Conservation (phyloP, 2,329 filamentous ascomycete species). For the Plectosphaerella cucumerina region DNA sequence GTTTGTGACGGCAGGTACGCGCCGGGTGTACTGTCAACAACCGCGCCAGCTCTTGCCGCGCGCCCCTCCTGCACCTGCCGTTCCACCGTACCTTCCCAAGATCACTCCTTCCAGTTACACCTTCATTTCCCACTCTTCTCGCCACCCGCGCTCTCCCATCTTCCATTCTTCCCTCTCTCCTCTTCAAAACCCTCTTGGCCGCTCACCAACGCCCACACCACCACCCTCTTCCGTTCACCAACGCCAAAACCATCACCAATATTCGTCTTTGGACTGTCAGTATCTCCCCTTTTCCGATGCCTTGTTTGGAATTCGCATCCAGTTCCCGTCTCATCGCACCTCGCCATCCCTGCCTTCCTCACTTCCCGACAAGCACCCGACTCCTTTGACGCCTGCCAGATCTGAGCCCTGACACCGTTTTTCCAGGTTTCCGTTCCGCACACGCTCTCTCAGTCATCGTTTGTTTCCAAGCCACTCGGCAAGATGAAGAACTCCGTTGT, state of each 20-base stretch:
- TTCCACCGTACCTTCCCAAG: not conserved
- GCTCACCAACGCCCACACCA: not conserved
- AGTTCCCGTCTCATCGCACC: not conserved
- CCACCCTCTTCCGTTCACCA: not conserved
- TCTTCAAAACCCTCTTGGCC: conserved; percentile 3
- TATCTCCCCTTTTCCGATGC: not conserved
- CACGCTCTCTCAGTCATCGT: conserved; percentile 2
- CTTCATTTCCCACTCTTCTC: conserved; percentile 9
- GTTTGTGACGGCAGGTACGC: not conserved
- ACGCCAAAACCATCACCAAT: no score
- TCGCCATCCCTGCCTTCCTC: not conserved
- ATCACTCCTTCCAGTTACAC: conserved; percentile 1
- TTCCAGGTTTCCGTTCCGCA: no score
- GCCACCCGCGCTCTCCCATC: conserved; percentile 12
- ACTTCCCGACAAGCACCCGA: not conserved
- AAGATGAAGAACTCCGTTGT: conserved; percentile 45
- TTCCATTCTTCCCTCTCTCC: conserved; percentile 18
- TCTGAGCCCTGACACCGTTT: no score
- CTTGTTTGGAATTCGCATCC: not conserved
- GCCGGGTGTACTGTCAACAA: not conserved
- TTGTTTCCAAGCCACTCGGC: conserved; percentile 28
- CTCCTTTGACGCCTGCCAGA: not conserved
- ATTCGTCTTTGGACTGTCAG: no score
- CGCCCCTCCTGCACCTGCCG: not conserved
- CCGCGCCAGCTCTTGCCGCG: not conserved